A percentile compares a stretch with the other conserved stretches of the same genome.
Conservation (phyloP, 2,329 filamentous ascomycete species). For the Paraphoma sp. region DNA sequence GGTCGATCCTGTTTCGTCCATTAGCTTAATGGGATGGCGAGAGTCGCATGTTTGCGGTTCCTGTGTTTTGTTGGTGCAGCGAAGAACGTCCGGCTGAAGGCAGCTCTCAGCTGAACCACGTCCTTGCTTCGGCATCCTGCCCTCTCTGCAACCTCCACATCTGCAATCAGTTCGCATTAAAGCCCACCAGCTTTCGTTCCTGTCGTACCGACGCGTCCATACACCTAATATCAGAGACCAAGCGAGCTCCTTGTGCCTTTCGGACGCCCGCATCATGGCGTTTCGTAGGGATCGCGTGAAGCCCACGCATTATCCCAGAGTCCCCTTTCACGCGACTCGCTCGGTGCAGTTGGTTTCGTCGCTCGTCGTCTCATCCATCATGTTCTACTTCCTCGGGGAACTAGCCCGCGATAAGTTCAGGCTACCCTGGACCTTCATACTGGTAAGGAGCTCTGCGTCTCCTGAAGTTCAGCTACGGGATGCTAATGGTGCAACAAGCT, state of each 20-base stretch:
- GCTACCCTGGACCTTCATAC: conserved; percentile 65
- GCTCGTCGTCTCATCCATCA: conserved; percentile 60
- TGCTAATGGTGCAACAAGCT: conserved; percentile 50
- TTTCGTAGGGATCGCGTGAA: conserved; percentile 32
- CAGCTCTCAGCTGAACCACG: too few relatives aligned
- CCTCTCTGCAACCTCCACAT: too few relatives aligned
- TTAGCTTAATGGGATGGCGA: too few relatives aligned
- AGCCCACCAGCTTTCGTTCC: too few relatives aligned
- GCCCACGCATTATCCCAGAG: conserved; percentile 52
- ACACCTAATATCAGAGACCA: background rate
- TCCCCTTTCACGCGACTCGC: conserved; percentile 53
- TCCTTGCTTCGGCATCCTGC: too few relatives aligned
- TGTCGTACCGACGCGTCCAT: too few relatives aligned
- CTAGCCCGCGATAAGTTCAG: conserved; percentile 59
- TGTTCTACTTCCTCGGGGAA: conserved; percentile 63
- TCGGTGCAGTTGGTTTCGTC: conserved; percentile 51
- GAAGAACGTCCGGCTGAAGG: too few relatives aligned
- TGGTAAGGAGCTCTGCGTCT: conserved; percentile 50
- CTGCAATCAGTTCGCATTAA: too few relatives aligned
- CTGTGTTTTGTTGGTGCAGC: too few relatives aligned
- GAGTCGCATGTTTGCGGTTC: too few relatives aligned
- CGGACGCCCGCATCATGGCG: conserved; percentile 15
- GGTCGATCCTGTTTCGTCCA: too few relatives aligned
- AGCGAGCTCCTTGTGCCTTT: background rate
- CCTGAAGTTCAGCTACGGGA: background rate